Conservation (phyloP, 306 rosid species). For the Cucumis sativus region Cucumber_9930_V3 NC_026659.2:2092001-2092500, state of each 20-base stretch:
- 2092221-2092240: background rate
- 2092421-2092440: background rate
- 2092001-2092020: background rate
- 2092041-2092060: background rate
- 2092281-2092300: background rate
- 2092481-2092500: background rate
- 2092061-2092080: background rate
- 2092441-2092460: too few species aligned
- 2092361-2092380: too few species aligned
- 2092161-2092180: background rate
- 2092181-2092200: background rate
- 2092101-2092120: background rate
- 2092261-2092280: background rate
- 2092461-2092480: background rate
- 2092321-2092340: too few species aligned
- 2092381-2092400: background rate
- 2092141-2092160: background rate
- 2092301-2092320: too few species aligned
- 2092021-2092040: background rate
- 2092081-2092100: background rate
- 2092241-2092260: background rate
- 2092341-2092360: too few species aligned
- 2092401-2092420: background rate
- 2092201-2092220: background rate
- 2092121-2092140: background rate